phyloP scores from a whole-genome alignment of 805 yeast species.

The Starmerella khaoyaiensis region DNA sequence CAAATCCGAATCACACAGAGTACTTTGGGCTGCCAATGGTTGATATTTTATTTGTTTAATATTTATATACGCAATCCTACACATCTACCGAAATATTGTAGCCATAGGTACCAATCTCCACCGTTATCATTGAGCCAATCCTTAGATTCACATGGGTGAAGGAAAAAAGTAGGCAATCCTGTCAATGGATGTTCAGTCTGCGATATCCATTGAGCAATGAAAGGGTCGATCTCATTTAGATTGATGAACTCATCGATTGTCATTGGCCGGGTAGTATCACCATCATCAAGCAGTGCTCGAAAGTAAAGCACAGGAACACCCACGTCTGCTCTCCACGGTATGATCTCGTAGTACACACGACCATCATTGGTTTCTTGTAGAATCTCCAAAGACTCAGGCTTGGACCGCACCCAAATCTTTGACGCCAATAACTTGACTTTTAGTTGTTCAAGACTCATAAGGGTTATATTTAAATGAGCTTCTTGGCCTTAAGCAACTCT shows the following conservation, averaged over 20 bases:
- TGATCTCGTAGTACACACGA: constrained; percentile 14
- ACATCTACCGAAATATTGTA: constrained; percentile 23
- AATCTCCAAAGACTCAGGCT: neutral
- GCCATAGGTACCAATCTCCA: constrained; percentile 22
- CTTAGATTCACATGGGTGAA: constrained; percentile 35
- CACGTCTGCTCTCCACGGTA: constrained; percentile 25
- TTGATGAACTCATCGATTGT: constrained; percentile 9
- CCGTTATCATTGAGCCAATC: constrained; percentile 23
- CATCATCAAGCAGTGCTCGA: constrained; percentile 12
- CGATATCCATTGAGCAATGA: constrained; percentile 9
- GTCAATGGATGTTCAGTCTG: constrained; percentile 25
- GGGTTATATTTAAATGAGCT: constrained; percentile 40
- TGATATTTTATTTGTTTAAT: neutral
- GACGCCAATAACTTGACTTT: neutral
- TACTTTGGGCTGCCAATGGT: constrained; percentile 7
- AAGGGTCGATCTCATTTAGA: constrained; percentile 2
- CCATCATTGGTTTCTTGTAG: constrained; percentile 1
- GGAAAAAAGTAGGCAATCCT: constrained; percentile 23
- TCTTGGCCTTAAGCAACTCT: constrained; percentile 70
- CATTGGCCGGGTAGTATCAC: constrained; percentile 10
- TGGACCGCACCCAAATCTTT: neutral
- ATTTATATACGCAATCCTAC: constrained; percentile 24
- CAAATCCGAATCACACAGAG: constrained; percentile 20
- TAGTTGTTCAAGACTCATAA: neutral
- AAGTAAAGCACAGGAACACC: constrained; percentile 25